Conservation (phyloP, 1,284 basidiomycete species). For the Marasmius tenuissimus region DNA sequence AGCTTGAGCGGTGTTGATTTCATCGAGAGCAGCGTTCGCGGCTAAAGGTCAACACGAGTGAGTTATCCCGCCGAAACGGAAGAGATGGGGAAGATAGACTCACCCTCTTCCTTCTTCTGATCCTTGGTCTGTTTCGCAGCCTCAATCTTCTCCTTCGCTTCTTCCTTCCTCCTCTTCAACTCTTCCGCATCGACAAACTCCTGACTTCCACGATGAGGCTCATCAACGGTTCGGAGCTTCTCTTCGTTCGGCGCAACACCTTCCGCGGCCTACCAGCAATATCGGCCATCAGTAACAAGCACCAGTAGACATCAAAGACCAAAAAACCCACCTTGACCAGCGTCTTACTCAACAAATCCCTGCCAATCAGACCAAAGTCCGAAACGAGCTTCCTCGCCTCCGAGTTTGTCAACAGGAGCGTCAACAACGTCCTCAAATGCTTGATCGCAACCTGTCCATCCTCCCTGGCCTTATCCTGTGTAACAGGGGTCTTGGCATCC, state of each 20-base stretch:
- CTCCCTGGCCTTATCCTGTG: constrained; percentile 35
- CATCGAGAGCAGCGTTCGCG: constrained; percentile 13
- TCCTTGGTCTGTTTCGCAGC: background rate
- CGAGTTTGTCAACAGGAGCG: constrained; percentile 86
- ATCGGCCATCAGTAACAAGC: constrained; percentile 34
- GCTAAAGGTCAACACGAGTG: background rate
- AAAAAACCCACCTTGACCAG: background rate
- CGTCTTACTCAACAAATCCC: constrained; percentile 82
- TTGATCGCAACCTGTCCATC: constrained; percentile 54
- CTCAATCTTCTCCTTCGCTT: background rate
- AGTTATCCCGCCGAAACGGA: background rate
- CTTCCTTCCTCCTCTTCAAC: background rate
- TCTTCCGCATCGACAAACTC: background rate
- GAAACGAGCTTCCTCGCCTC: constrained; percentile 88
- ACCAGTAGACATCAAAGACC: background rate
- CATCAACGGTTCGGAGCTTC: constrained; percentile 64
- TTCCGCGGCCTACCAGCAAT: constrained; percentile 79
- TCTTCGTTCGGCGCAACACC: constrained; percentile 69
- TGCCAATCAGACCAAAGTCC: constrained; percentile 82
- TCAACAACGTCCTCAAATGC: constrained; percentile 84
- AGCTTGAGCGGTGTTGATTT: constrained; percentile 5
- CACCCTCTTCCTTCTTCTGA: background rate
- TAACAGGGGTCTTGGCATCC: constrained; percentile 15
- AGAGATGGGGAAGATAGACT: background rate
- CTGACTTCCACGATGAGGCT: constrained; percentile 34